Conservation (phyloP, 805 yeast species). For the Maudiozyma serrabonitensis region DNA sequence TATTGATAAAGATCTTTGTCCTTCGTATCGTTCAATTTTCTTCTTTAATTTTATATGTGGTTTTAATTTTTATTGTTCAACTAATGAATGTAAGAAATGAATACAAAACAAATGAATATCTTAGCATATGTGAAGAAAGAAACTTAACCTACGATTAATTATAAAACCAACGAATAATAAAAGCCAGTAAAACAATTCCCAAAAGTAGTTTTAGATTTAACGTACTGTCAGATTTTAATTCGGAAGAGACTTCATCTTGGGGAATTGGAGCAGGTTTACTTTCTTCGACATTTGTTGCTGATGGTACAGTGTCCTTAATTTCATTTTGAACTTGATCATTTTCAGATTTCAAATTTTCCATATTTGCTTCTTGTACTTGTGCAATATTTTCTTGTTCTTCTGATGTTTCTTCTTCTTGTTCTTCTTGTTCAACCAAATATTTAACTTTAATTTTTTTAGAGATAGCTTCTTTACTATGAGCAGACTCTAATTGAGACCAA, state of each 20-base stretch:
- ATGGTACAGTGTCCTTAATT: constrained; percentile 11
- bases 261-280: neutral
- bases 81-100: neutral
- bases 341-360: constrained; percentile 6
- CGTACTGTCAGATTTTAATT: constrained; percentile 31
- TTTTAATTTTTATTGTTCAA: too few relatives aligned
- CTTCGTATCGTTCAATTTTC: too few relatives aligned
- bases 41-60: too few relatives aligned
- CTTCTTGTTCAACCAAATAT: constrained; percentile 21
- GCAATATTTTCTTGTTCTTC: constrained; percentile 1
- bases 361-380: constrained; percentile 4
- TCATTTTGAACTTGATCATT: constrained; percentile 9
- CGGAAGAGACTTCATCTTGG: constrained; percentile 1
- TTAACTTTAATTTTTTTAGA: constrained; percentile 62
- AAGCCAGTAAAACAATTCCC: constrained; percentile 44
- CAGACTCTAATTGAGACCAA: constrained; percentile 67
- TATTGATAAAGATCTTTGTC: too few relatives aligned
- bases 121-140: neutral
- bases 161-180: constrained; percentile 62
- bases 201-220: constrained; percentile 44
- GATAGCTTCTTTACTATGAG: constrained; percentile 43
- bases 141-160: constrained; percentile 29
- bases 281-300: neutral
- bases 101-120: neutral
- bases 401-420: neutral